Evolutionary conservation across 306 rosid species (phyloP), one percentile per base, ranked within the genome.

Genomic region (Mucuna pruriens): DNA sequence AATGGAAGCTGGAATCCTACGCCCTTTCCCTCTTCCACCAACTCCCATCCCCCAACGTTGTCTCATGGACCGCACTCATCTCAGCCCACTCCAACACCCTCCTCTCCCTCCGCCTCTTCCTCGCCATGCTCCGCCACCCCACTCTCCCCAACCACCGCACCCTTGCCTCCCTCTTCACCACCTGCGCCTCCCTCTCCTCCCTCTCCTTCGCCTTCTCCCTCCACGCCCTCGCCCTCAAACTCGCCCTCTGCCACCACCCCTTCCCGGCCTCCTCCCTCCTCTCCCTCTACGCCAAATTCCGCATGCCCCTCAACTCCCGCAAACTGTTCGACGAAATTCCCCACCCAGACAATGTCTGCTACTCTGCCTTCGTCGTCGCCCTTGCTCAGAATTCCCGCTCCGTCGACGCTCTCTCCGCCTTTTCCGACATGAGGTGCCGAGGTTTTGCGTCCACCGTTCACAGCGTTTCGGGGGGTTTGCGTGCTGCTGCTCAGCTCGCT

Each of bases 101-200:
- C 64, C 71, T 74, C 20, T 80, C 98, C 54, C 91, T 95, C 61
- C 89, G 70, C 13, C 86, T 90, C 54, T 92, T 95, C 80, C 54
- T 92, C 74, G 86, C 92, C 58, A 95, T 95, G 98, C 95, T 90
- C 62, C 97, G 95, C 85, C 85, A 83, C 86, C 86, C 94, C 12
- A 76, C 84, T 0, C 84, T 87, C 19, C 98, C 98, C 76, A 92
- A 90, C 90, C 92, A 85, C 55, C 92, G 94, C 83, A 90, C 97
- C 16, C n/a, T 95, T 6, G 87, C 97, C 25, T 78, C 90, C 33
- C 94, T 95, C 52, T 88, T 91, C 86, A 72, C 79, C 71, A 88
- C 97, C 78, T 92, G 94, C 48, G 87, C 92, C n/a, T 11, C 92
- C 6, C 86, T 94, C 64, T 71, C 86, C 3, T 49, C 81, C 38